Evolutionary conservation across 768 basidiomycete genomes (phyloP).

Genomic region (Lactifluus echinatus): DNA sequence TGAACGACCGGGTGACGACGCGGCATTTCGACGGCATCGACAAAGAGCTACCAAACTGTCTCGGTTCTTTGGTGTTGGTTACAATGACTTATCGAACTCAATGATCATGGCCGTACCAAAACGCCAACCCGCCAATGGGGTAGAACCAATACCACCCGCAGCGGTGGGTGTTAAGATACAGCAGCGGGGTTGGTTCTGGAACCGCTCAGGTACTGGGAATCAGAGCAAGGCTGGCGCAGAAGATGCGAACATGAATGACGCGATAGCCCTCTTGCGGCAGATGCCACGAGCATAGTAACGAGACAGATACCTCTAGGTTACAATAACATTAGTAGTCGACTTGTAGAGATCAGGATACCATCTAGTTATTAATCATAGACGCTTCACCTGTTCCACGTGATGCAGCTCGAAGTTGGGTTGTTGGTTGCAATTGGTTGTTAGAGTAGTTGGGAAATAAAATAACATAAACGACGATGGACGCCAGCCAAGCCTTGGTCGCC

Average conservation of each 20-base stretch:
- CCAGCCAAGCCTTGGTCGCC: neutral
- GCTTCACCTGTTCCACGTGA: too few species aligned
- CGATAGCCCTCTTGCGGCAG: constrained; percentile 18
- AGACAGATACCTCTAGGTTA: neutral
- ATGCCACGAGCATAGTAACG: constrained; percentile 15
- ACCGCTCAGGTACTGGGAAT: neutral
- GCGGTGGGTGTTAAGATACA: constrained; percentile 15
- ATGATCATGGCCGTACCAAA: neutral
- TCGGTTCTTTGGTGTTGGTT: constrained; percentile 49
- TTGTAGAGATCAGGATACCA: neutral
- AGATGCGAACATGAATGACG: constrained; percentile 18
- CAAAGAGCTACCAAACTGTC: constrained; percentile 46
- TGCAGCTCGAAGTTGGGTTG: neutral
- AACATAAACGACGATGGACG: neutral
- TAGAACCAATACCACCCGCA: neutral
- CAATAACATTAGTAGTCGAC: neutral
- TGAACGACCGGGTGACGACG: neutral
- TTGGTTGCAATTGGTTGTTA: too few species aligned
- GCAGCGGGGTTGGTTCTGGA: constrained; percentile 15
- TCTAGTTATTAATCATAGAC: neutral
- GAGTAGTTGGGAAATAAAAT: too few species aligned
- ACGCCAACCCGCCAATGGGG: neutral
- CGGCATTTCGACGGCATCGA: constrained; percentile 29
- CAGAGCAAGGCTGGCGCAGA: neutral
- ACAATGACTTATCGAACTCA: constrained; percentile 34